Evolutionary conservation across 2,329 filamentous ascomycete genomes (phyloP), one percentile per base, ranked within the genome.

Genomic region (Neoarthrinium moseri): DNA sequence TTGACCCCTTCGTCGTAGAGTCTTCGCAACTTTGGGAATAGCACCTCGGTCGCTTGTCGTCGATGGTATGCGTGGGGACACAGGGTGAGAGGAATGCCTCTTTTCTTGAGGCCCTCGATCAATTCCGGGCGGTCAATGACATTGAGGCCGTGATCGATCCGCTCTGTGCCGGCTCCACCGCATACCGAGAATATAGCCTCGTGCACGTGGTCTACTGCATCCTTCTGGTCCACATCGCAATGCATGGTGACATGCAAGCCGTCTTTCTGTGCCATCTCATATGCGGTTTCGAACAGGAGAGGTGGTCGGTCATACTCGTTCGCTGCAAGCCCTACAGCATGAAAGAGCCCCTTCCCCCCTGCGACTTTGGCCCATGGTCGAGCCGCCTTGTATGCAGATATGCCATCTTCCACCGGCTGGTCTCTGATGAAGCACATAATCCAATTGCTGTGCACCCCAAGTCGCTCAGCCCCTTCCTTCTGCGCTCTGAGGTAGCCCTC

Each of bases 141-240:
- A 43, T 71, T 68, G 4, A 72, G 53, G 6, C 70, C 70, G 51
- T 72, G 68, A 48, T 73, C 69, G 38, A 72, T 69, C 1, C 69
- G 60, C 36, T 70, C 65, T 1, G 61, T 47, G 0, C 68, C 67
- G 1, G 42, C 50, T 5, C 65, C 61, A 0, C 55, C 61, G 32
- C 65, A 56, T 10, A 64, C 58, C 3, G 57, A 52, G 15, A 63
- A 60, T 5, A 63, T 42, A 3, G 57, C 63, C 47, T 75, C 64
- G 2, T 55, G 55, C 13, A 74, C 64, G 47, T 78, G 71, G 21
- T 65, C 66, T 18, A 67, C 65, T 0, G 70, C 69, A 48, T 76
- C 71, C 45, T 72, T 69, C 50, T 77, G 71, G 35, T 72, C 73
- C 35, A 77, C 71, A 47, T 78, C 75, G 55, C 73, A 77, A 45